A percentile compares a stretch with the other conserved stretches of the same genome.
phyloP scores from a whole-genome alignment of 1,284 basidiomycete genomes.

The Sphaerobolus stellatus region DNA sequence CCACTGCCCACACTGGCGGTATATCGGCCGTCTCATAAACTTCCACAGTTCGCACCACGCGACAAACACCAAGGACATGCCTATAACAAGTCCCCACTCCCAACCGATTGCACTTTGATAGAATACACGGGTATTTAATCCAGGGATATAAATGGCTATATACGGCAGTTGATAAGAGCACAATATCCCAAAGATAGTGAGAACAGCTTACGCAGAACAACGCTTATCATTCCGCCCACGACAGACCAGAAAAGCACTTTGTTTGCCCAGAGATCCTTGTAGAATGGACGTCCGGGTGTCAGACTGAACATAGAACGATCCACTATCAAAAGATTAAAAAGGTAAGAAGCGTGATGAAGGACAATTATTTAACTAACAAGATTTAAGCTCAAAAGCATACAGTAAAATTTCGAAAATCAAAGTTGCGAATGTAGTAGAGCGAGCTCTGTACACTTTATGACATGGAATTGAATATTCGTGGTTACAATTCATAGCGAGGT shows the following conservation, averaged over 20 bases:
- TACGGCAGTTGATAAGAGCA: neutral
- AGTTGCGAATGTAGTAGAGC: conserved; percentile 53
- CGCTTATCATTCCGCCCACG: conserved; percentile 45
- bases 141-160: conserved; percentile 47
- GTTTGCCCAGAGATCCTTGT: conserved; percentile 52
- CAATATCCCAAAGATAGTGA: neutral
- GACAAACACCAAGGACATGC: conserved; percentile 35
- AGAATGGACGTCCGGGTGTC: conserved; percentile 39
- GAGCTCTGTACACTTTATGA: conserved; percentile 50
- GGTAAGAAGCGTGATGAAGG: neutral
- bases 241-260: conserved; percentile 53
- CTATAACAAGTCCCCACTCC: conserved; percentile 45
- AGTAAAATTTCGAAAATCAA: conserved; percentile 50
- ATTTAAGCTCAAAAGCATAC: conserved; percentile 44
- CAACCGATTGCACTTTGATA: conserved; percentile 43
- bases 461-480: conserved; percentile 37
- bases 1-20: neutral
- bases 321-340: neutral
- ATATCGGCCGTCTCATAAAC: neutral
- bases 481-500: conserved; percentile 52
- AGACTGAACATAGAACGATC: conserved; percentile 32
- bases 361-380: conserved; percentile 16
- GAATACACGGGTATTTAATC: conserved; percentile 43
- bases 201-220: conserved; percentile 34
- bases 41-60: neutral